A percentile compares a stretch with the other conserved stretches of the same genome.
Conservation (phyloP, 1,139 yeast species). For the Yamadazyma sp. region DNA sequence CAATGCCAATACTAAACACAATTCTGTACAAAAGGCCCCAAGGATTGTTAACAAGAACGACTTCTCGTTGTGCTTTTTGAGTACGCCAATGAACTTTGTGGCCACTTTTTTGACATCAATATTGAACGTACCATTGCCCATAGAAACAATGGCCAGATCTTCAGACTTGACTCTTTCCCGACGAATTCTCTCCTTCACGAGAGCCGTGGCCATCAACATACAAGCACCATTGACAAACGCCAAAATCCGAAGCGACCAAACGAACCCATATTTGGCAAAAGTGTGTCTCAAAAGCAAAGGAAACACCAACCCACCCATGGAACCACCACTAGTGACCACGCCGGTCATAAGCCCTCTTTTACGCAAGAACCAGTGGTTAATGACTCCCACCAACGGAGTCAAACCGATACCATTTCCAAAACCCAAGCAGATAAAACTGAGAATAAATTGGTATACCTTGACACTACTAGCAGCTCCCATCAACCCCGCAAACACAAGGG, state of each 20-base stretch:
- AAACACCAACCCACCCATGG: slow-evolving; percentile 38
- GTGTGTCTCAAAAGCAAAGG: slow-evolving; percentile 35
- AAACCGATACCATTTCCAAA: slow-evolving; percentile 35
- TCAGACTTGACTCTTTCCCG: slow-evolving; percentile 3
- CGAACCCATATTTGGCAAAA: slow-evolving; percentile 32
- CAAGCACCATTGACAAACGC: slow-evolving; percentile 28
- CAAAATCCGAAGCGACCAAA: slow-evolving; percentile 38
- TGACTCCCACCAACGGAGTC: slow-evolving; percentile 39
- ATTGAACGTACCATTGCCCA: background rate
- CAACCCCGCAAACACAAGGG: slow-evolving; percentile 31
- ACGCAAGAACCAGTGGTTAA: slow-evolving; percentile 39
- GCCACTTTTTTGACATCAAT: slow-evolving; percentile 3
- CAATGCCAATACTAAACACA: slow-evolving; percentile 50
- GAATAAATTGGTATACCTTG: slow-evolving; percentile 35
- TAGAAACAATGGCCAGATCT: background rate
- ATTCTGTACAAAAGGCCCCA: slow-evolving; percentile 51
- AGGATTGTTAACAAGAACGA: slow-evolving; percentile 24
- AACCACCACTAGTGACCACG: slow-evolving; percentile 41
- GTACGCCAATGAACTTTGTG: background rate
- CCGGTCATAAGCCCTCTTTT: slow-evolving; percentile 39
- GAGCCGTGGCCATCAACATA: slow-evolving; percentile 37
- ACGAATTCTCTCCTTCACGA: slow-evolving; percentile 45
- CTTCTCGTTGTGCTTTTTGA: slow-evolving; percentile 17
- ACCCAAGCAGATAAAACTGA: slow-evolving; percentile 36
- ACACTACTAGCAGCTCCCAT: slow-evolving; percentile 34